phyloP scores from a whole-genome alignment of 768 basidiomycete genomes.

The Stropharia rugosoannulata region DNA sequence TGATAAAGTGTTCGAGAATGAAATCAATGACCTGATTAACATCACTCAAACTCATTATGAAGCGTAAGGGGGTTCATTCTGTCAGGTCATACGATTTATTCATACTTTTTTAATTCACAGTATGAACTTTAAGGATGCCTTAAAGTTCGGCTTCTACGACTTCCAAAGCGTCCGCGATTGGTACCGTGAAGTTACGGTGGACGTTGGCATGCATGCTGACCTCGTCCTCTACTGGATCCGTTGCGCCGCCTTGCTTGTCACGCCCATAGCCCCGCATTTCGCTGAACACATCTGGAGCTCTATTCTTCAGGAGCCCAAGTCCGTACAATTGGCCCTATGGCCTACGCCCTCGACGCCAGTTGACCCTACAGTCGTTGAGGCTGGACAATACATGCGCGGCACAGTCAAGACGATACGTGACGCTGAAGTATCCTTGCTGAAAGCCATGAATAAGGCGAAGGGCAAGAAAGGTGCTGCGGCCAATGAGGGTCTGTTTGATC shows the following conservation, averaged over 20 bases:
- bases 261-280: constrained; percentile 92
- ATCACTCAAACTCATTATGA: constrained; percentile 81
- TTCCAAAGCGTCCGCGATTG: constrained; percentile 90
- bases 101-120: constrained; percentile 35
- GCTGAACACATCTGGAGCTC: constrained; percentile 87
- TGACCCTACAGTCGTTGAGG: constrained; percentile 67
- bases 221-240: constrained; percentile 87
- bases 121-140: constrained; percentile 92
- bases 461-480: constrained; percentile 48
- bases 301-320: constrained; percentile 69
- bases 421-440: constrained; percentile 75
- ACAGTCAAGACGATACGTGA: constrained; percentile 93
- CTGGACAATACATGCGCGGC: constrained; percentile 82
- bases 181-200: constrained; percentile 91
- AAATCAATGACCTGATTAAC: constrained; percentile 84
- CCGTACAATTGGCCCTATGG: constrained; percentile 84
- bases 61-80: constrained; percentile 49
- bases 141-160: constrained; percentile 96
- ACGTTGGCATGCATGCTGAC: constrained; percentile 89
- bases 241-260: constrained; percentile 72
- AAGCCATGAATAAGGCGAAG: constrained; percentile 79
- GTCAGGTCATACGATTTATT: too few species aligned
- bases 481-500: constrained; percentile 63
- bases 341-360: constrained; percentile 63
- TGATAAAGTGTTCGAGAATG: constrained; percentile 88